Evolutionary conservation across 306 rosid species (phyloP), one percentile per base, ranked within the genome.

Genomic region (Inga laurina): DNA sequence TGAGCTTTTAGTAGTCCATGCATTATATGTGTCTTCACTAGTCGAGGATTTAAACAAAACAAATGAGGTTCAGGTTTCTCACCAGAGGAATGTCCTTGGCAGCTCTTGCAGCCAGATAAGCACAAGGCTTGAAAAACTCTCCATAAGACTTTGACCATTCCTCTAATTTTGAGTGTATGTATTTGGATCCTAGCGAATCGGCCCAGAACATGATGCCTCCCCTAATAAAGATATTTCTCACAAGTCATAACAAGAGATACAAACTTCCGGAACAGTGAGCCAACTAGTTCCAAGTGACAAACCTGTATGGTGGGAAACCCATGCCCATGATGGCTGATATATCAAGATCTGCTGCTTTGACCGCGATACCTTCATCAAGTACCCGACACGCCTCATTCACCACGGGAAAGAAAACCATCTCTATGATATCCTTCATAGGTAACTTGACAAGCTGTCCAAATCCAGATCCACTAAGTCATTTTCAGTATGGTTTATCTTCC

Each of bases 291-390:
- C 51, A 74, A 35, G 11, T 77, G 27, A 85, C 88, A 79, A 75
- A 96, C 99, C 99, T 94, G 97, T 96, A 94, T 45, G 97, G 87
- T 48, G 99, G 99, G 82, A 96, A 96, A 41, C 99, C 99, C 99
- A 96, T 94, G 82, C 97, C 99, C 95, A 90, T 92, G 87, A 94
- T 84, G 22, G 92, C 81, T 79, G 98, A 84, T 78, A 96, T 89
- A 82, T 94, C 99, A 39, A 96, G 94, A 88, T 96, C 98, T 30
- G 97, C 90, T 37, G 98, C 94, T 86, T 96, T 96, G 71, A 94
- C 95, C 21, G 89, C 97, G 78, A 96, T 94, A 52, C 98, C 98
- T 84, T 96, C 99, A 34, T 92, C 99, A 61, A 92, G 97, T 69
- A 96, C 97, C 35, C 98, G 93, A 44, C 99, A 96, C 3, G 99